A percentile compares a stretch with the other conserved stretches of the same genome.
Evolutionary conservation across 345 rosid genomes (phyloP).

Genomic region (Eucalyptus curtisii): DNA sequence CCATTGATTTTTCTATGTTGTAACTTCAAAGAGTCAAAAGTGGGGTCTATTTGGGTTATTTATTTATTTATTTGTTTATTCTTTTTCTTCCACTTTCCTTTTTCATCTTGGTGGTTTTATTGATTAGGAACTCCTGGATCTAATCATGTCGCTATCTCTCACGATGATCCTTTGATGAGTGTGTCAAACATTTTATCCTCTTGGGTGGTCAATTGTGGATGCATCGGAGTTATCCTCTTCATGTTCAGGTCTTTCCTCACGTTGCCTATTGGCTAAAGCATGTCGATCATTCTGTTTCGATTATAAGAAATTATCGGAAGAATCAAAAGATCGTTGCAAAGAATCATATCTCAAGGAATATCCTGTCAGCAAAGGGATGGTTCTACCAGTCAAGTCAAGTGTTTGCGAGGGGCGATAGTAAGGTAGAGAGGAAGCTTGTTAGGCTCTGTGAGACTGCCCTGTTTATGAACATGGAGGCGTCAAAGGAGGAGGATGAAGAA

Average conservation of each 20-base stretch:
- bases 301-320: fast-evolving
- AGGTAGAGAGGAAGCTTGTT: too few relatives aligned
- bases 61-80: too few relatives aligned
- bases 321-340: fast-evolving
- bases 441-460: too few relatives aligned
- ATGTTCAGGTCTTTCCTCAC: too few relatives aligned
- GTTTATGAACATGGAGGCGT: too few relatives aligned
- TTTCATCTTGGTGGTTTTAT: background rate
- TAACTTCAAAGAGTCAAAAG: background rate
- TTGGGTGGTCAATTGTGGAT: fast-evolving
- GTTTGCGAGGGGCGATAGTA: too few relatives aligned
- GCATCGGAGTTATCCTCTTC: fast-evolving
- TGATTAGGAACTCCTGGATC: too few relatives aligned
- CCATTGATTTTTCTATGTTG: background rate
- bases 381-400: too few relatives aligned
- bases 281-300: fast-evolving
- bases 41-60: background rate
- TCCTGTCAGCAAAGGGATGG: too few relatives aligned
- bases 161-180: background rate
- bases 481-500: too few relatives aligned
- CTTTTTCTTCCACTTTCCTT: background rate
- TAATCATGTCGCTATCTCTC: fast-evolving
- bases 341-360: too few relatives aligned
- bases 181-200: too few relatives aligned
- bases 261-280: fast-evolving